Evolutionary conservation across 345 rosid species (phyloP).

Genomic region (Melastoma malabathricum): DNA sequence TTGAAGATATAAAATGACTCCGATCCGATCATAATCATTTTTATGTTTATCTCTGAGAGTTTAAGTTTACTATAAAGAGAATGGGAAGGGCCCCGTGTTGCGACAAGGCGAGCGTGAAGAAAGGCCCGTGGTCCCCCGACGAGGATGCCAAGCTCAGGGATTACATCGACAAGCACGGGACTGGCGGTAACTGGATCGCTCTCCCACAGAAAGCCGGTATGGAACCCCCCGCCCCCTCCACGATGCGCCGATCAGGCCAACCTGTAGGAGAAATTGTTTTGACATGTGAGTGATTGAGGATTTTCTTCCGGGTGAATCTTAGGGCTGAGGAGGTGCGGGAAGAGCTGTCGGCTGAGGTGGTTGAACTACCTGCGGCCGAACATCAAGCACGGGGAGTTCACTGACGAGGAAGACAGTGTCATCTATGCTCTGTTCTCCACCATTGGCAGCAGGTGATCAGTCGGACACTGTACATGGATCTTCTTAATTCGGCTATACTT

Average conservation of each 20-base stretch:
- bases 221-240: no score
- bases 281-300: no score
- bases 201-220: conserved; percentile 95
- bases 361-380: conserved; percentile 81
- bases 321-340: conserved; percentile 85
- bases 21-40: no score
- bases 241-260: no score
- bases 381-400: conserved; percentile 84
- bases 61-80: no score
- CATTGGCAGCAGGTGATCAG: conserved; percentile 78
- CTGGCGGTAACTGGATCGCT: conserved; percentile 92
- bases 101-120: conserved; percentile 91
- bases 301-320: not conserved
- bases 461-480: no score
- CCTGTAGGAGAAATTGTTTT: not conserved
- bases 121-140: conserved; percentile 96
- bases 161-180: conserved; percentile 69
- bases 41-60: no score
- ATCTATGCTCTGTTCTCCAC: conserved; percentile 53
- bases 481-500: not conserved
- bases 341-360: conserved; percentile 91
- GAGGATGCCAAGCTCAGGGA: conserved; percentile 83
- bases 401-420: conserved; percentile 61
- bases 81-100: conserved; percentile 99
- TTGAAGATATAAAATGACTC: no score